Base-by-base conservation (phyloP, 768 basidiomycete species). In the Suillus clintonianus region DNA sequence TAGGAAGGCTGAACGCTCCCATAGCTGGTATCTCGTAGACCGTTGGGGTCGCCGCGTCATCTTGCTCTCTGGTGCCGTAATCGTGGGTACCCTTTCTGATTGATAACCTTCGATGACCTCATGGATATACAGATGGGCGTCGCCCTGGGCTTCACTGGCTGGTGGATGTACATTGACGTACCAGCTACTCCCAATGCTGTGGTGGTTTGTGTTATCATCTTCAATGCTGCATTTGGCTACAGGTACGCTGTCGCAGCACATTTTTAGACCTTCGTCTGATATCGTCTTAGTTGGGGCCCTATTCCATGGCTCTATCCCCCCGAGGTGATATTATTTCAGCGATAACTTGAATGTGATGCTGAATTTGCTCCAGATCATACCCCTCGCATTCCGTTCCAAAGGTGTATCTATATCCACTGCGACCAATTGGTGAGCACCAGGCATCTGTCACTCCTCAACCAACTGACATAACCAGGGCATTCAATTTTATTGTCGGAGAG, bases 321-420 rank as follows among this genome's bases (percentile, higher is more conserved):
- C n/a, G 92, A 94, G 80, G 91, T 91, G 59, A 53, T 27, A 59
- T 47, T 43, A 76, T 64, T 65, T 1, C 24, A 4, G 5, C 8
- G 30, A 17, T n/a, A 11, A 22, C 42, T 54, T 30, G 9, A 50
- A 55, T 56, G 36, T 41, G 15, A 50, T 64, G 19, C 62, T 64
- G 57, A 59, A 65, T 62, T 59, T 51, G n/a, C 39, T 32, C 27
- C 66, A 91, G 89, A 97, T 98, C 73, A 90, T 98, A 86, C 95
- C 95, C 13, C 81, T 95, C 48, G 82, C 88, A 19, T 86, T 96
- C 70, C 87, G 97, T 43, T 95, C 94, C 13, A 97, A 97, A 79
- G 96, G 95, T n/a, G 95, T 97, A 27, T 96, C 94, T 8, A 70
- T 97, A 39, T 97, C 94, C 0, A 97, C 96, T 5, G 94, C 94